A percentile compares a stretch with the other conserved stretches of the same genome.
Conservation (phyloP, 495 filamentous ascomycete species). For the Pyronema domesticum region DNA sequence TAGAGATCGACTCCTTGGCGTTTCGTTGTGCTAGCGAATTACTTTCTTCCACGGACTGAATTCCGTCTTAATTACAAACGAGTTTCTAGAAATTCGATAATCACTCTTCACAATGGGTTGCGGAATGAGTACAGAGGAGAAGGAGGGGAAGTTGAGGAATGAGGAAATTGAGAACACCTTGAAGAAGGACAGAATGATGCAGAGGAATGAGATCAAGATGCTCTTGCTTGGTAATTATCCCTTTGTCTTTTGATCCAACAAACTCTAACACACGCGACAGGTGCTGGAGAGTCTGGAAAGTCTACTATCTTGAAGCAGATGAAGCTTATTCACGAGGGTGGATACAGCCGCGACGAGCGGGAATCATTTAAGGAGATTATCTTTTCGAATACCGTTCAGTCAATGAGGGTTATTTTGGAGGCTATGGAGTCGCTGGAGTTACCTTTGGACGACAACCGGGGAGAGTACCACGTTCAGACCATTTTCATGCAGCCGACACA, state of each 20-base stretch:
- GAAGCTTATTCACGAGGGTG: slow-evolving; percentile 75
- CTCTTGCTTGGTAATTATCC: slow-evolving; percentile 68
- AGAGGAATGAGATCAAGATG: slow-evolving; percentile 99
- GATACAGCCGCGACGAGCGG: slow-evolving; percentile 60
- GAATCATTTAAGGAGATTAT: slow-evolving; percentile 91
- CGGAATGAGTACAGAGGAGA: slow-evolving; percentile 98
- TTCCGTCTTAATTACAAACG: neutral
- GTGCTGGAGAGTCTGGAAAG: slow-evolving; percentile 98
- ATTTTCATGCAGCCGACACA: slow-evolving; percentile 92
- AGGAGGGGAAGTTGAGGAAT: slow-evolving; percentile 98
- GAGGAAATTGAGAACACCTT: slow-evolving; percentile 99
- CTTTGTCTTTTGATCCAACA: neutral
- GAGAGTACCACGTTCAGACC: slow-evolving; percentile 87
- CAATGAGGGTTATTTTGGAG: slow-evolving; percentile 88
- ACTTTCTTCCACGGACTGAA: neutral
- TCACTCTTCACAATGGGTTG: slow-evolving; percentile 74
- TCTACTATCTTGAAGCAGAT: slow-evolving; percentile 99
- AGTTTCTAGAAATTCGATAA: neutral
- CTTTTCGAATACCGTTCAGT: slow-evolving; percentile 95
- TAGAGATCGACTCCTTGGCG: neutral
- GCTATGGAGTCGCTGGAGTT: slow-evolving; percentile 90
- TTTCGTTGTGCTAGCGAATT: neutral
- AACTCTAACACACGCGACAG: slow-evolving; percentile 30
- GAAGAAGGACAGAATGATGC: slow-evolving; percentile 86
- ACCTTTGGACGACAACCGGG: slow-evolving; percentile 66